Evolutionary conservation across 164 flowering plant genomes (phyloP), one percentile per base, ranked within the genome.

Genomic region (Berberis thunbergii): DNA sequence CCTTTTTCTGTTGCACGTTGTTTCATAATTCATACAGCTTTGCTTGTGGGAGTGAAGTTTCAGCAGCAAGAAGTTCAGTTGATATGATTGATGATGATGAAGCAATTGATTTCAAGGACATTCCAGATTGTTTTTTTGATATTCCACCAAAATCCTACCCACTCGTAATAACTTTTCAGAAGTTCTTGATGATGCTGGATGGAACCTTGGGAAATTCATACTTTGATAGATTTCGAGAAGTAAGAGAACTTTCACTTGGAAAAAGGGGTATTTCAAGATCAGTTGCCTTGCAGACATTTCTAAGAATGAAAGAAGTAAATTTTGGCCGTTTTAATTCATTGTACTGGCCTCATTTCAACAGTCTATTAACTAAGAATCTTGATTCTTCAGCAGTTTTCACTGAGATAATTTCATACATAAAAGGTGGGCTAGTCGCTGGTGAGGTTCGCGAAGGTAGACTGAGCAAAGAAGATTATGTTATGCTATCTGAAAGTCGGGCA

Each of bases 181-280:
- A 90, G 71, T 83, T 90, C 70, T 68, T 90, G 67, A 63, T 86
- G 76, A 90, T 90, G 94, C 90, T 90, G 43, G 95, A 90, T 70
- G 86, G 86, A 5, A 81, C 83, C 2, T 8, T 84, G 44, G 79
- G 78, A 7, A 66, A 49, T n/a, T 88, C 97, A 0, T 90, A 70
- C 60, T 90, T 90, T 67, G 72, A 77, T 45, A 75, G 82, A 60
- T 88, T 86, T 55, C 70, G 46, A 54, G 75, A 72, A 7, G 43
- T 66, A 12, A 65, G 73, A 62, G 67, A 69, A 42, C 56, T 64
- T 45, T 74, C 61, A 48, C 64, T 12, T 12, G 75, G 54, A 9
- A 57, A 57, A 62, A 49, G 40, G 41, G 67, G 54, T 60, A 65
- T 59, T 55, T 69, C 72, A 49, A 69, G 72, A 43, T 79, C 91